Evolutionary conservation across 495 filamentous ascomycete species (phyloP), one percentile per base, ranked within the genome.

Genomic region (Clavariopsis aquatica): DNA sequence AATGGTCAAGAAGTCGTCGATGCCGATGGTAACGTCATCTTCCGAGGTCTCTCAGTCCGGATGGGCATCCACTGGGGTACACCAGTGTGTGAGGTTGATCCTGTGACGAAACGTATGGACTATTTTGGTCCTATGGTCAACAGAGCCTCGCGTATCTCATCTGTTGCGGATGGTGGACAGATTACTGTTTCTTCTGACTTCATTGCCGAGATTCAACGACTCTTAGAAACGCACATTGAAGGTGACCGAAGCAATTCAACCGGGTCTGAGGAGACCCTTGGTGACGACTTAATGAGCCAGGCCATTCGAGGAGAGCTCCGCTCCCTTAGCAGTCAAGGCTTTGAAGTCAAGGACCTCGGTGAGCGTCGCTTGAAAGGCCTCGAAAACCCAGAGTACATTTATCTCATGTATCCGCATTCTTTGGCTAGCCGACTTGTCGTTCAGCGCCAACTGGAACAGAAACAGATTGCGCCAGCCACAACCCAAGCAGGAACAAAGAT

Each of bases 71-170:
- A 99, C 73, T 98, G 88, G 87, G 94, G 94, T 56, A 84, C 88
- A 47, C 94, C 95, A 28, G 92, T 99, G 57, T 95, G 91, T 69
- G 94, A 98, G 72, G 87, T 88, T 31, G 94, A 99, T 74, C 93
- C 94, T 0, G 90, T 99, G 6, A 99, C 94, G 10, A 87, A 91
- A 51, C 92, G 94, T 43, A 99, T 99, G 94, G 94, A 99, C 72
- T 99, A 99, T 76, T 98, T 97, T 75, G 94, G 94, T 9, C 94
- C 95, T 0, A 98, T 99, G 91, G 94, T 99, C 65, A 99, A 99
- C 75, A 90, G 93, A 63, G 91, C 94, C 0, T 88, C 93, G 52
- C 88, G 94, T 75, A 94, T 99, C 53, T 93, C 90, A 7, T 86
- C 89, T 38, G 91, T 91, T 54, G 94, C 94, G n/a, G 94, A 99